Evolutionary conservation across 1,284 basidiomycete species (phyloP).

Genomic region (Vanrija sp.): DNA sequence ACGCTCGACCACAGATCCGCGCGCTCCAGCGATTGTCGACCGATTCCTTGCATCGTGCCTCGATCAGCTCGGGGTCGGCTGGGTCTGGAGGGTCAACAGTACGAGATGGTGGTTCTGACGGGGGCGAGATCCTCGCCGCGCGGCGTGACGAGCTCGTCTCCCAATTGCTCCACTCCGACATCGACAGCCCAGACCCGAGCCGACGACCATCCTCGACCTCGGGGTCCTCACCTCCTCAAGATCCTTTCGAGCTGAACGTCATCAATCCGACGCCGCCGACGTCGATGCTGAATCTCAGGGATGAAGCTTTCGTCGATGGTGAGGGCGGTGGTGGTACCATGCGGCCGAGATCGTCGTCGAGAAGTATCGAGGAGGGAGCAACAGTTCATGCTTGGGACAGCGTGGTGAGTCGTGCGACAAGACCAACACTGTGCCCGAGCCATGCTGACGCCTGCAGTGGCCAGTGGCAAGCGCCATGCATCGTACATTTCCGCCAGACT

Average conservation of each 20-base stretch:
- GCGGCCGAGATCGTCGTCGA: neutral
- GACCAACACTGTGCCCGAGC: neutral
- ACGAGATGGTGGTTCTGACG: neutral
- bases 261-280: slow-evolving; percentile 28
- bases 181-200: slow-evolving; percentile 3
- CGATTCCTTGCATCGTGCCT: slow-evolving; percentile 21
- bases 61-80: slow-evolving; percentile 12
- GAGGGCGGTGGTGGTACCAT: neutral
- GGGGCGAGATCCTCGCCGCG: slow-evolving; percentile 9
- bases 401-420: slow-evolving; percentile 30
- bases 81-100: slow-evolving; percentile 1
- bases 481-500: slow-evolving; percentile 4
- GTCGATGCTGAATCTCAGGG: slow-evolving; percentile 10
- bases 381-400: slow-evolving; percentile 44
- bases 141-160: slow-evolving; percentile 11
- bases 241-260: slow-evolving; percentile 16
- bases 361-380: neutral
- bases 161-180: slow-evolving; percentile 3
- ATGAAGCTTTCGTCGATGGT: neutral
- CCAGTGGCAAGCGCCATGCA: slow-evolving; percentile 27
- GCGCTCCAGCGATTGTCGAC: slow-evolving; percentile 31
- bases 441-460: slow-evolving; percentile 27
- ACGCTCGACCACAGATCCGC: slow-evolving; percentile 20
- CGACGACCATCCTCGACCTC: neutral
- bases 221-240: neutral